Conservation (phyloP, 192 early-diverging fungal genomes). For the Backusella tarrabulga region DNA sequence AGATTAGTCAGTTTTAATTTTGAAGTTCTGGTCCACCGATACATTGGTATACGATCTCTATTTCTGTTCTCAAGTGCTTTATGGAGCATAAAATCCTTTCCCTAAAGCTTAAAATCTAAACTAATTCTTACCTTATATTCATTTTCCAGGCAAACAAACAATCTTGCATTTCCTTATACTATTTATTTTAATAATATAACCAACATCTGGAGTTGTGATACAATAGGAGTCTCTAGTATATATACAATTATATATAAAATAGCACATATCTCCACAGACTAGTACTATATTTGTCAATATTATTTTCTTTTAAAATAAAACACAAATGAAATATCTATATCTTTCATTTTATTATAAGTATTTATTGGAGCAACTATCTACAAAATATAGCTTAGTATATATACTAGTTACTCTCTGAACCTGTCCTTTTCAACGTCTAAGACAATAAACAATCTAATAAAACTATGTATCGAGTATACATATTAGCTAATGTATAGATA, state of each 20-base stretch:
- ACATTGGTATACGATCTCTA: background rate
- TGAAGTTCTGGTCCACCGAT: background rate
- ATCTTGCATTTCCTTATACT: background rate
- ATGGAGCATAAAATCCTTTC: background rate
- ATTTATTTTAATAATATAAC: background rate
- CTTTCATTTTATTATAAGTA: background rate
- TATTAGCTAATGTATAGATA: background rate
- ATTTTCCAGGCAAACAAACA: background rate
- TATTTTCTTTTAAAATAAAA: background rate
- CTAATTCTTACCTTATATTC: background rate
- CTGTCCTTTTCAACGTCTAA: background rate
- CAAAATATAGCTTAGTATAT: background rate
- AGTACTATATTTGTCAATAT: background rate
- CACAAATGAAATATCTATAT: background rate
- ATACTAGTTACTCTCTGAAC: background rate
- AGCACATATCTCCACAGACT: background rate
- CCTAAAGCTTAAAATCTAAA: background rate
- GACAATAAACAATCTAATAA: background rate
- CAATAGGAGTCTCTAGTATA: background rate
- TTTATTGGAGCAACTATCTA: background rate
- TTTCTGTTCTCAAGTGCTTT: background rate
- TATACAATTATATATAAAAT: background rate
- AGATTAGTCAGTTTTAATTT: background rate
- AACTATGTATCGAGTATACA: background rate
- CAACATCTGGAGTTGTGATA: background rate